Conservation (phyloP, 2,329 filamentous ascomycete genomes). For the Ophiocordyceps robertsii region DNA sequence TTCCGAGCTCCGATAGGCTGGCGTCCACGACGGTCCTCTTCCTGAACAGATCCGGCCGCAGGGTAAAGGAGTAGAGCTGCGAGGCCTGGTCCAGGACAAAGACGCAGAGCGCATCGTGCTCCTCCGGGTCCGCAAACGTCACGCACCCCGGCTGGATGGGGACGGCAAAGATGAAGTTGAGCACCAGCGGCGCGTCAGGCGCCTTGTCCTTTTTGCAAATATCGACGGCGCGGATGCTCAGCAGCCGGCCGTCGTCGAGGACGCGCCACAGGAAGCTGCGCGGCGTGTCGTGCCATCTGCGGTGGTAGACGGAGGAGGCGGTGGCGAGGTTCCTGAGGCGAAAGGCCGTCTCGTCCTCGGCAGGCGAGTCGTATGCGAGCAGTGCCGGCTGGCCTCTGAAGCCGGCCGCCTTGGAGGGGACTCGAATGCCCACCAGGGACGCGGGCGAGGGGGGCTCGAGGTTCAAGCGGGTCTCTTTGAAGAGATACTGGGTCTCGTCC, state of each 20-base stretch:
- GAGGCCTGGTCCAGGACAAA: constrained; percentile 71
- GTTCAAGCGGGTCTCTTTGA: constrained; percentile 78
- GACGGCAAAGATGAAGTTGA: constrained; percentile 66
- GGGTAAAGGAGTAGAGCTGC: constrained; percentile 69
- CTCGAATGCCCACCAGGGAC: constrained; percentile 57
- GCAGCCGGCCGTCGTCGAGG: constrained; percentile 61
- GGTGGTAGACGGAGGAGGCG: constrained; percentile 74
- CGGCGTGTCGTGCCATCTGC: constrained; percentile 61
- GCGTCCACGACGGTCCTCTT: constrained; percentile 56
- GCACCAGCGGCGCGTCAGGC: constrained; percentile 57
- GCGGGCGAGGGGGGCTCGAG: constrained; percentile 59
- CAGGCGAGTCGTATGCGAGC: constrained; percentile 13
- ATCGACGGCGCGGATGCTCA: constrained; percentile 77
- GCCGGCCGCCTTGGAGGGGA: constrained; percentile 41
- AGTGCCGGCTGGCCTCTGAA: constrained; percentile 27
- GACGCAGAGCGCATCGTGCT: constrained; percentile 63
- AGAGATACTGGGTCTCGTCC: constrained; percentile 51
- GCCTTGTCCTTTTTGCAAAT: constrained; percentile 55
- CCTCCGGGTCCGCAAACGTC: constrained; percentile 65
- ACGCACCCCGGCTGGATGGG: constrained; percentile 66
- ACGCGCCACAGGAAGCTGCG: constrained; percentile 86
- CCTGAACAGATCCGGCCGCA: constrained; percentile 72
- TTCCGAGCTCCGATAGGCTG: constrained; percentile 64
- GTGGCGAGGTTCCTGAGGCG: constrained; percentile 59
- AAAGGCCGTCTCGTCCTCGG: constrained; percentile 63